A percentile compares a stretch with the other conserved stretches of the same genome.
phyloP scores from a whole-genome alignment of 495 filamentous ascomycete species.

The Copromyces sp. region DNA sequence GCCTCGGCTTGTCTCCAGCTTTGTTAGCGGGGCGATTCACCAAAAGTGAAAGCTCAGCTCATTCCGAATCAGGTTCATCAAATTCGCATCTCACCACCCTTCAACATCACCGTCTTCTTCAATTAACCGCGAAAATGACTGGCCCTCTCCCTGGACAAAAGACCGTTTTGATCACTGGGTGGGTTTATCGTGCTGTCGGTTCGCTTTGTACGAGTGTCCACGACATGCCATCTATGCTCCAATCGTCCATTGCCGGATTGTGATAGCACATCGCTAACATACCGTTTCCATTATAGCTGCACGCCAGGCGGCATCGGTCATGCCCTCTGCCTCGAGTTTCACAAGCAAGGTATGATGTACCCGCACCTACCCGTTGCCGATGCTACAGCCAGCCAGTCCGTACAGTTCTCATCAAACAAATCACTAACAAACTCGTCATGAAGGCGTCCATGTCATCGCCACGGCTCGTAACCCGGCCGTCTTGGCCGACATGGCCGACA shows the following conservation, averaged over 20 bases:
- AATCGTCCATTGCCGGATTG: background rate
- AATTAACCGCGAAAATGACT: constrained; percentile 2
- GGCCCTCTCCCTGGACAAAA: constrained; percentile 30
- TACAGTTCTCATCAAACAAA: background rate
- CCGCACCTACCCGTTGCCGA: background rate
- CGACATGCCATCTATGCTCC: background rate
- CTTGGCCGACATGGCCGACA: constrained; percentile 30
- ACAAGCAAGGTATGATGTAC: constrained; percentile 30
- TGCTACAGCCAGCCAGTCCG: background rate
- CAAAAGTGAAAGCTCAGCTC: background rate
- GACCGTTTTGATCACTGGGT: constrained; percentile 45
- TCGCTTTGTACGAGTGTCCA: background rate
- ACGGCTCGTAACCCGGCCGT: constrained; percentile 41
- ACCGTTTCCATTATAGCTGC: constrained; percentile 25
- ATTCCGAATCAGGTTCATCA: background rate
- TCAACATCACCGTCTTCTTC: background rate
- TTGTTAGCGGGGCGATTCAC: background rate
- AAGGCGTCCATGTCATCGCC: constrained; percentile 45
- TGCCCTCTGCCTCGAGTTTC: constrained; percentile 39
- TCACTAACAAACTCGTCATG: background rate
- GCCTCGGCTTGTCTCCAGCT: background rate
- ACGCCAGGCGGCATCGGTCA: constrained; percentile 45
- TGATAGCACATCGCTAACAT: background rate
- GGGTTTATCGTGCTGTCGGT: background rate
- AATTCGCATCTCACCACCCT: background rate